phyloP scores from a whole-genome alignment of 257 asterid genomes.

The Nyctanthes arbortristis region DNA sequence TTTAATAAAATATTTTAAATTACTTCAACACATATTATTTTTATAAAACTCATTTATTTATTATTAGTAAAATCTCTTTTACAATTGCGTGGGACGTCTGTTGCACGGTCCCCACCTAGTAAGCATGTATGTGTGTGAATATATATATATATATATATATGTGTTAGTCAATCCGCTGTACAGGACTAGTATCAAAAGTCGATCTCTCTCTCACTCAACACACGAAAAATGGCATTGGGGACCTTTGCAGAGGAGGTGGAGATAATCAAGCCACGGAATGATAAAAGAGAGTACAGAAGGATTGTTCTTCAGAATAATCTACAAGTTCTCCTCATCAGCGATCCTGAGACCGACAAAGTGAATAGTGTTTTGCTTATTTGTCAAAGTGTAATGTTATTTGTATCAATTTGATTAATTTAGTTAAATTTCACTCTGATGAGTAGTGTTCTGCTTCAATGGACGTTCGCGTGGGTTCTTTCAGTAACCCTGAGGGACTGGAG shows the following conservation, averaged over 20 bases:
- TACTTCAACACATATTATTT: too few relatives aligned
- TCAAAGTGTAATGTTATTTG: neutral
- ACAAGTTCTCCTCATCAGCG: constrained; percentile 86
- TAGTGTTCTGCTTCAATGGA: constrained; percentile 98
- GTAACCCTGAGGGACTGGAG: constrained; percentile 94
- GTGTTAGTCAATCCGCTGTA: too few relatives aligned
- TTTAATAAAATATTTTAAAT: too few relatives aligned
- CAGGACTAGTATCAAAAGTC: too few relatives aligned
- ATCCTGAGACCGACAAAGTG: constrained; percentile 95
- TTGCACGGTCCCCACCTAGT: too few relatives aligned
- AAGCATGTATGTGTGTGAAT: too few relatives aligned
- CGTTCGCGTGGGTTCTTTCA: constrained; percentile 91
- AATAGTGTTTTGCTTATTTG: neutral
- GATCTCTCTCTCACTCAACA: too few relatives aligned
- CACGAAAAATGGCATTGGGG: constrained; percentile 60
- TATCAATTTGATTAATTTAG: neutral
- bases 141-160: too few relatives aligned
- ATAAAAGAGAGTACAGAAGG: constrained; percentile 73
- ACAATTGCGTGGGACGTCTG: too few relatives aligned
- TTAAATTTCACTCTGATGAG: neutral
- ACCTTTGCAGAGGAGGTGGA: constrained; percentile 39
- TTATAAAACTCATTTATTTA: too few relatives aligned
- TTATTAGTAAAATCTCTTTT: too few relatives aligned
- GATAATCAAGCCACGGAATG: constrained; percentile 84
- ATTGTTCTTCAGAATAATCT: constrained; percentile 71